Percentiles rank a stretch among this genome's conserved stretches.
phyloP scores from a whole-genome alignment of 75 land plant genomes.

The Cunninghamia lanceolata region DNA sequence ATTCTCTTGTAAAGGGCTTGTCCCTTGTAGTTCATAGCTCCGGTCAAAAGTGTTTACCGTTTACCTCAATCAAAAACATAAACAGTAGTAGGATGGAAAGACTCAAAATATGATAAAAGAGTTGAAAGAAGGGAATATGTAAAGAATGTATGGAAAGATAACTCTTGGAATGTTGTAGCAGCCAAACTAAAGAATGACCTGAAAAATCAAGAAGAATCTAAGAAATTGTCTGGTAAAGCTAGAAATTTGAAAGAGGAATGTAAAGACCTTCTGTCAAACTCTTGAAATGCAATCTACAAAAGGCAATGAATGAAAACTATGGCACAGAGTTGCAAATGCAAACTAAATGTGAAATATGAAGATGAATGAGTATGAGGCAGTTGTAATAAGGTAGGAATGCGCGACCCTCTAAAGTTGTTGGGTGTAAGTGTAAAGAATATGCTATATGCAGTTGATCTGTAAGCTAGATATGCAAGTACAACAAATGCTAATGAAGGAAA shows the following conservation, averaged over 20 bases:
- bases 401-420: not conserved
- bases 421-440: not conserved
- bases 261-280: not conserved
- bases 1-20: too few relatives aligned
- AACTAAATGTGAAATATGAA: not conserved
- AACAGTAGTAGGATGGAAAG: not conserved
- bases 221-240: not conserved
- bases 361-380: not conserved
- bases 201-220: not conserved
- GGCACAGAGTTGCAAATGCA: not conserved
- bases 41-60: too few relatives aligned
- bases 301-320: not conserved
- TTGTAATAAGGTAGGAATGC: not conserved
- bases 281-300: not conserved
- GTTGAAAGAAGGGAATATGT: not conserved
- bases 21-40: too few relatives aligned
- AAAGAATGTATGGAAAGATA: not conserved
- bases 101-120: too few relatives aligned
- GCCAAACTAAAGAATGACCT: not conserved
- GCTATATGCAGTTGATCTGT: not conserved
- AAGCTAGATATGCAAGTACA: not conserved
- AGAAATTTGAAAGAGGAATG: not conserved
- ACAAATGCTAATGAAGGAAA: too few relatives aligned
- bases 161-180: not conserved
- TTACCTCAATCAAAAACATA: too few relatives aligned